Percentiles rank a stretch among this genome's conserved stretches.
Conservation (phyloP, 169 alveolate genomes). For the Eimeria necatrix region DNA sequence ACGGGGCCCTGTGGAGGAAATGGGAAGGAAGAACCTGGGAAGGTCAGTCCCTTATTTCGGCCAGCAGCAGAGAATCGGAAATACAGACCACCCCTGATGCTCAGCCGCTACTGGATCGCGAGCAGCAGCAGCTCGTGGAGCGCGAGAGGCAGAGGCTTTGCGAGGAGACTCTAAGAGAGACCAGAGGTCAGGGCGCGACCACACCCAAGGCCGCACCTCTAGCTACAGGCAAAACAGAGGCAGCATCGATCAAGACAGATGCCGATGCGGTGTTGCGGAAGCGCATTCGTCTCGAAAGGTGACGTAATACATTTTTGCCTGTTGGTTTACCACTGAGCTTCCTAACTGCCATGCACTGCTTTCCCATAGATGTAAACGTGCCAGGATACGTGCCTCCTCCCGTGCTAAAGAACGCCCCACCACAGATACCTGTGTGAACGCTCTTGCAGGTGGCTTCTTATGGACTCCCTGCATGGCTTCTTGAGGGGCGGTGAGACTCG, state of each 20-base stretch:
- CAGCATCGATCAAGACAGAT: not conserved
- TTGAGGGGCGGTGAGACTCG: slow-evolving; percentile 61
- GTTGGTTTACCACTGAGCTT: too few relatives aligned
- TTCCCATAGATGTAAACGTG: not conserved
- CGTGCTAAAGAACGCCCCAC: too few relatives aligned
- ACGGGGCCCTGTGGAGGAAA: slow-evolving; percentile 38
- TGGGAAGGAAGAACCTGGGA: slow-evolving; percentile 47
- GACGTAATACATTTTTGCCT: not conserved
- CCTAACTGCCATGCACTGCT: not conserved
- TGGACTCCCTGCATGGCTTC: slow-evolving; percentile 71
- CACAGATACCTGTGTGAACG: not conserved
- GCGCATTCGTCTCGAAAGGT: slow-evolving; percentile 63
- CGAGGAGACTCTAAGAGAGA: not conserved
- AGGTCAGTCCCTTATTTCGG: not conserved
- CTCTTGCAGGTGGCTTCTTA: slow-evolving; percentile 61
- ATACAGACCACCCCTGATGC: not conserved
- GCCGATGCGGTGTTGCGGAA: not conserved
- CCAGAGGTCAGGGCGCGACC: not conserved
- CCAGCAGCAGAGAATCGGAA: slow-evolving; percentile 25
- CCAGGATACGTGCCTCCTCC: too few relatives aligned
- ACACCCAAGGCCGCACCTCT: not conserved
- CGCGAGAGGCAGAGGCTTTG: slow-evolving; percentile 24
- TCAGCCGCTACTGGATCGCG: slow-evolving; percentile 21
- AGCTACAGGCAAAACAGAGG: not conserved
- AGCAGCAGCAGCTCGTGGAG: slow-evolving; percentile 57